Percentiles rank a stretch among this genome's conserved stretches.
Evolutionary conservation across 441 rosid genomes (phyloP).

Genomic region (Kokia cookei): DNA sequence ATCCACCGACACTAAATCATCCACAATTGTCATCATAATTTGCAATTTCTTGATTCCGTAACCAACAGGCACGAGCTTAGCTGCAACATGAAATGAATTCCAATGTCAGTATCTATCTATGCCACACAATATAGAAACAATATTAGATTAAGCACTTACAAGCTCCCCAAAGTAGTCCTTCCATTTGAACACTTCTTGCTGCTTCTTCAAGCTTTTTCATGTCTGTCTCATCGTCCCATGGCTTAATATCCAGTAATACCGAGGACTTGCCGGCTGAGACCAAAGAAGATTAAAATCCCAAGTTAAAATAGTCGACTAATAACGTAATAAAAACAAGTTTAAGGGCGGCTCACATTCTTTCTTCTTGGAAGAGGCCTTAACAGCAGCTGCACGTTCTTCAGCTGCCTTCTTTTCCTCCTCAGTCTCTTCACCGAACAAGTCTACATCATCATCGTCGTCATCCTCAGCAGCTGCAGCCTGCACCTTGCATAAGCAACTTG

Average conservation of each 20-base stretch:
- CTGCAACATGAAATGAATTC: constrained; percentile 21
- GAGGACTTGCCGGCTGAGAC: constrained; percentile 85
- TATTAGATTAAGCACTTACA: constrained; percentile 32
- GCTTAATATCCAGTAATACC: constrained; percentile 79
- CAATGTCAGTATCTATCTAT: too few species aligned
- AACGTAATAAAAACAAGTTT: background rate
- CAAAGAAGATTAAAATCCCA: background rate
- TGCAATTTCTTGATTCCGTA: constrained; percentile 92
- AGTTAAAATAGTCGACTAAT: background rate
- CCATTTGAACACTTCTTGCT: constrained; percentile 68
- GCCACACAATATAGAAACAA: background rate
- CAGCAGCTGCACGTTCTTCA: constrained; percentile 81
- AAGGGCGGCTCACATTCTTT: constrained; percentile 64
- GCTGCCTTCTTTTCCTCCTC: constrained; percentile 70
- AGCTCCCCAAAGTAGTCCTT: constrained; percentile 91
- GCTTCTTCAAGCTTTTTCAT: constrained; percentile 96
- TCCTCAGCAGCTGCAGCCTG: constrained; percentile 46
- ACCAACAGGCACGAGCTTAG: constrained; percentile 83
- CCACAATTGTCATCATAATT: constrained; percentile 86
- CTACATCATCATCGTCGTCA: constrained; percentile 52
- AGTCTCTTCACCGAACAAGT: constrained; percentile 75
- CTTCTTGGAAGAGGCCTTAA: constrained; percentile 67
- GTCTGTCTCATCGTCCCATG: constrained; percentile 98
- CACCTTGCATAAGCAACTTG: background rate
- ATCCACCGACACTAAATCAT: constrained; percentile 86